These are phyloP conservation scores for Teunomyces kruisii DNA, from an alignment of 805 yeast genomes.

Conservation along the genomic window DNA sequence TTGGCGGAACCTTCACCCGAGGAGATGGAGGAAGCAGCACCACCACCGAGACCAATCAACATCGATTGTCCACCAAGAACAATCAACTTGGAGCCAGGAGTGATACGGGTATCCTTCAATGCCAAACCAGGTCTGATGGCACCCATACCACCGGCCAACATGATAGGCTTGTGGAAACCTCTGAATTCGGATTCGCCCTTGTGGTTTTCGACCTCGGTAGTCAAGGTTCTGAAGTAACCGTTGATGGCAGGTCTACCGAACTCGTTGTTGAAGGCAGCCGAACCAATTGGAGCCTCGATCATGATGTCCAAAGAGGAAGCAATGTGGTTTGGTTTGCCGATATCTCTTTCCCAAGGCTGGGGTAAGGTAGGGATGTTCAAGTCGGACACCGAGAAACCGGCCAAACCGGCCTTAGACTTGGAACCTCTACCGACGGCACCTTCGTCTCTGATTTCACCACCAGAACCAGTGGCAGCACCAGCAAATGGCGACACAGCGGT, in stretches of 20 bases:
- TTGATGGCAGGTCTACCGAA: constrained; percentile 97
- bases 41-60: constrained; percentile 99
- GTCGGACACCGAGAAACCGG: constrained; percentile 92
- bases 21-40: constrained; percentile 97
- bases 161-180: constrained; percentile 98
- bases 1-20: constrained; percentile 96
- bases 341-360: constrained; percentile 94
- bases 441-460: constrained; percentile 99
- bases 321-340: constrained; percentile 91
- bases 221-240: constrained; percentile 94
- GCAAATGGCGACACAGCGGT: constrained; percentile 99
- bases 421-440: constrained; percentile 99
- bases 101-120: constrained; percentile 79
- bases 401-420: constrained; percentile 91
- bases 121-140: constrained; percentile 92
- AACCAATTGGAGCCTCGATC: constrained; percentile 96
- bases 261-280: constrained; percentile 98
- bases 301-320: constrained; percentile 91
- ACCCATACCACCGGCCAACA: constrained; percentile 99
- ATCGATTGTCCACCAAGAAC: constrained; percentile 97
- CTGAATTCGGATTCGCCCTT: constrained; percentile 72
- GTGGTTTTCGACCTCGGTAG: constrained; percentile 67
- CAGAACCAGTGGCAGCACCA: constrained; percentile 99
- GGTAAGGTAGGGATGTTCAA: constrained; percentile 76
- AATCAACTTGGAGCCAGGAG: constrained; percentile 88